These are phyloP conservation scores for Magnolia kwangsiensis DNA, from an alignment of 164 flowering plant species.

Conservation along the genomic window DNA sequence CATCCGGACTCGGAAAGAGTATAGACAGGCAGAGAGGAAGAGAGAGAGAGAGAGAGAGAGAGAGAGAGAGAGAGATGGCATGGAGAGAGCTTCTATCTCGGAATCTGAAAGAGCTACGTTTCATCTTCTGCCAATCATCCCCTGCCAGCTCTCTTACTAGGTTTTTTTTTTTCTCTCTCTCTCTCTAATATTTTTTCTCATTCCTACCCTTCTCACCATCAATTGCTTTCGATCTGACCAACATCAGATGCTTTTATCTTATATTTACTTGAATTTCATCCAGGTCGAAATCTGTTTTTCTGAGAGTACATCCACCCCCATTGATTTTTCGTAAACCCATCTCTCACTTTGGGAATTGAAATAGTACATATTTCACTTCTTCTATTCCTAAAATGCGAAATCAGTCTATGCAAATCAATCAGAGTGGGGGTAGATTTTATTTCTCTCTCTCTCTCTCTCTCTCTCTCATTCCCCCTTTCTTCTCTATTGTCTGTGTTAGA, in stretches of 20 bases:
- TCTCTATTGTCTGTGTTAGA: too few relatives aligned
- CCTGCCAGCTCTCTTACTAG: constrained; percentile 67
- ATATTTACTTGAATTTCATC: background rate
- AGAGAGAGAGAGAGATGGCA: constrained; percentile 11
- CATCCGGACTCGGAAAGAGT: too few relatives aligned
- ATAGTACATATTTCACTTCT: background rate
- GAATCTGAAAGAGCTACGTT: constrained; percentile 64
- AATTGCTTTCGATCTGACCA: background rate
- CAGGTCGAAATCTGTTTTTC: background rate
- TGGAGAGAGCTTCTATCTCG: constrained; percentile 21
- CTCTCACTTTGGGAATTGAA: background rate
- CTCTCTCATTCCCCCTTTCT: too few relatives aligned
- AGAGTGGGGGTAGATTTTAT: background rate
- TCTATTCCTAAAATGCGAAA: background rate
- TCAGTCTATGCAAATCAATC: background rate
- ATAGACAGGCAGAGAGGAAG: background rate
- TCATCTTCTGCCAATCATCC: constrained; percentile 76
- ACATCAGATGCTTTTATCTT: background rate
- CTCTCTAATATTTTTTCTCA: background rate
- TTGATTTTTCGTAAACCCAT: background rate
- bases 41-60: background rate
- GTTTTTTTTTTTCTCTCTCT: constrained; percentile 20
- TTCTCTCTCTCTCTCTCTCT: too few relatives aligned
- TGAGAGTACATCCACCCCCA: background rate
- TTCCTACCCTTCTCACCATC: background rate